A percentile compares a stretch with the other conserved stretches of the same genome.
Evolutionary conservation across 768 basidiomycete species (phyloP).

Genomic region (Pilatotrama ljubarskyi): DNA sequence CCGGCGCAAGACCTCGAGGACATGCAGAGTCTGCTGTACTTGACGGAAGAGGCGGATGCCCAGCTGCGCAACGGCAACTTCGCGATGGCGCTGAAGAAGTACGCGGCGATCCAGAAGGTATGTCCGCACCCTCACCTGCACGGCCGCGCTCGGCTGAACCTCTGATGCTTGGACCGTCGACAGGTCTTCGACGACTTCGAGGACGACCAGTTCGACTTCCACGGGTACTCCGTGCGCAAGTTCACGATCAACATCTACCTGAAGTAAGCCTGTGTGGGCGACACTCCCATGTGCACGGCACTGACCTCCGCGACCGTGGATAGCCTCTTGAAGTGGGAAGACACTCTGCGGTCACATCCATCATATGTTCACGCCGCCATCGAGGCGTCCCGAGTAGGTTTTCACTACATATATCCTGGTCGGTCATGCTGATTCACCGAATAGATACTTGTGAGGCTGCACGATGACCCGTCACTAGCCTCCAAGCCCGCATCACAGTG

Average conservation of each 20-base stretch:
- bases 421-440: constrained; percentile 13
- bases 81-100: constrained; percentile 84
- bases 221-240: constrained; percentile 89
- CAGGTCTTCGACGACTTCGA: constrained; percentile 85
- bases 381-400: constrained; percentile 62
- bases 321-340: constrained; percentile 83
- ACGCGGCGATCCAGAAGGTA: constrained; percentile 74
- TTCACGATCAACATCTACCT: constrained; percentile 85
- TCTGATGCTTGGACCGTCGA: too few species aligned
- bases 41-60: constrained; percentile 79
- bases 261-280: constrained; percentile 52
- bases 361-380: constrained; percentile 73
- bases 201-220: constrained; percentile 98
- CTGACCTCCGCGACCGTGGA: background rate
- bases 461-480: constrained; percentile 70
- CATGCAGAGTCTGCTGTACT: constrained; percentile 91
- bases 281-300: background rate
- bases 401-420: background rate
- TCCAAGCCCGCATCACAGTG: constrained; percentile 35
- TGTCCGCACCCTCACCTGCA: constrained; percentile 9
- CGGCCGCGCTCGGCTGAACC: too few species aligned
- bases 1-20: constrained; percentile 86
- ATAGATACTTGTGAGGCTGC: constrained; percentile 72
- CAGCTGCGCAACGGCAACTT: constrained; percentile 64
- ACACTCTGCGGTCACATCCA: constrained; percentile 73